Conservation (phyloP, 768 basidiomycete genomes). For the Tubosaeta sp. region DNA sequence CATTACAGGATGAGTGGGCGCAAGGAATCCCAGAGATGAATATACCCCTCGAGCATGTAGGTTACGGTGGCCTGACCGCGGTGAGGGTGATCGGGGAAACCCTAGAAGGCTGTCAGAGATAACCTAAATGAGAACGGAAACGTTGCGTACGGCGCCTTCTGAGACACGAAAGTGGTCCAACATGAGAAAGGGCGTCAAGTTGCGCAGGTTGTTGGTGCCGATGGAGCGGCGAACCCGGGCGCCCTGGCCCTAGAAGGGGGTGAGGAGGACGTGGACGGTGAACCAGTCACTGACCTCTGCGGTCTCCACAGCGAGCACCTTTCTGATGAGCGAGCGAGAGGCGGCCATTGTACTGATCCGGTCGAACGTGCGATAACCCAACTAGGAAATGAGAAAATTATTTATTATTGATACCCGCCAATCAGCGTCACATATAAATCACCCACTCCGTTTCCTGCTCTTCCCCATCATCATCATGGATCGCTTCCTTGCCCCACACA, state of each 20-base stretch:
- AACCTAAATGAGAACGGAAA: neutral
- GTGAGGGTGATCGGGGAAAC: conserved; percentile 93
- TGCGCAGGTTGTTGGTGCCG: conserved; percentile 67
- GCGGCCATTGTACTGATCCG: conserved; percentile 24
- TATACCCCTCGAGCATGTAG: conserved; percentile 81
- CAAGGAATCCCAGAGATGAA: neutral
- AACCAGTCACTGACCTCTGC: conserved; percentile 45
- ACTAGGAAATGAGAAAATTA: conserved; percentile 17
- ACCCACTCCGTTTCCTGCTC: neutral
- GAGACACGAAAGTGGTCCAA: conserved; percentile 75
- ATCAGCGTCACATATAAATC: conserved; percentile 2
- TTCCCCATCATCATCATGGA: conserved; percentile 43
- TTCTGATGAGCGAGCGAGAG: conserved; percentile 71
- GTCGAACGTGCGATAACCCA: conserved; percentile 24
- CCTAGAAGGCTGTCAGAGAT: conserved; percentile 35
- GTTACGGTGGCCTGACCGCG: conserved; percentile 86
- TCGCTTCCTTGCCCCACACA: conserved; percentile 67
- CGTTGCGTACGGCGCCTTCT: conserved; percentile 56
- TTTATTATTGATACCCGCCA: neutral
- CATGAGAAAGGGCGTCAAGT: conserved; percentile 90
- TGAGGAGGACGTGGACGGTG: neutral
- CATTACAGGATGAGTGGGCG: neutral
- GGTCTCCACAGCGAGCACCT: conserved; percentile 71
- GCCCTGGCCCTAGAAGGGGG: conserved; percentile 57
- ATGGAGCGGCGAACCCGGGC: conserved; percentile 85